Base-by-base conservation (phyloP, 179 eudicot species). In the Vitellaria paradoxa region DNA sequence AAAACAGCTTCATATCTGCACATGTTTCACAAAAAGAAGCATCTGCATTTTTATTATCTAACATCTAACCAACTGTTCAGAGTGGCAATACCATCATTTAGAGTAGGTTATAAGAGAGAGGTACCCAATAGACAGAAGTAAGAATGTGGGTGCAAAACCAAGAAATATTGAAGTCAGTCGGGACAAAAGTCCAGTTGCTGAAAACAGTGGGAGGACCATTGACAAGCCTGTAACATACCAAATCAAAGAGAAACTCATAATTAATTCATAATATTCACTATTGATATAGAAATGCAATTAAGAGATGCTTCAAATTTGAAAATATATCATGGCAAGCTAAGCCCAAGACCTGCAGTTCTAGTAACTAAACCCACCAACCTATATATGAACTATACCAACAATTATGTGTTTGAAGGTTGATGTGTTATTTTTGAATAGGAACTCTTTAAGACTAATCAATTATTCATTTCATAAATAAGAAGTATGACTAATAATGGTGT, bases 81-180 rank as follows among this genome's bases (percentile, higher is more conserved):
- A 30, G 37, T 18, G 20, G 78, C 9, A 37, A 6, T 47, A 62
- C 37, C 50, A 53, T 65, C 50, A 70, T 9, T 30, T 50, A 46
- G 13, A 79, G 73, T 68, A 70, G 71, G 40, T 17, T 73, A 78
- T 45, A 78, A 68, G 80, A 26, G 78, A 76, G 65, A 76, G 56
- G 70, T 93, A 96, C 99, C 99, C 99, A 45, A 96, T 91, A 47
- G 99, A 96, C 60, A 96, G 85, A 80, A 96, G 91, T 78, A 96
- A 84, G 89, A 91, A 96, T 45, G 97, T 78, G 64, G 99, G 99
- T 68, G 99, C 99, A 87, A 96, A 91, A 79, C 99, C 99, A 73
- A 96, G 93, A 85, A 91, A 96, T 77, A 96, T 88, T 73, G 99
- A 91, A 78, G 90, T 88, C 50, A 96, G 84, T 79, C 98, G 89